These are phyloP conservation scores for Pulveroboletus sp. DNA, from an alignment of 768 basidiomycete species.

Conservation along the genomic window DNA sequence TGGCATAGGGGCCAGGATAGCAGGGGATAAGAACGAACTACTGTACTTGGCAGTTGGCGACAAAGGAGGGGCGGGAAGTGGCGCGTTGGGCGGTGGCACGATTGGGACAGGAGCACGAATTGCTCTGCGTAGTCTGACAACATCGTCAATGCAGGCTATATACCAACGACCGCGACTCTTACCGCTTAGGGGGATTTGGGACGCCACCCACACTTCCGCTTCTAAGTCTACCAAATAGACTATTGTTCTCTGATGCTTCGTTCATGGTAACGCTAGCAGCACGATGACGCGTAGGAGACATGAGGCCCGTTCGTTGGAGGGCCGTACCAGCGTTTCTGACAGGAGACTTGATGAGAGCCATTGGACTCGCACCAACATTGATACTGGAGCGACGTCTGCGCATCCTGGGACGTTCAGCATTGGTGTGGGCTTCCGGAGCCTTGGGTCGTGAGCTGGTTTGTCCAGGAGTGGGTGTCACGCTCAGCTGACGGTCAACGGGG, in stretches of 20 bases:
- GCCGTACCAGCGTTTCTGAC: conserved; percentile 49
- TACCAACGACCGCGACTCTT: conserved; percentile 14
- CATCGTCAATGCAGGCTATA: not conserved
- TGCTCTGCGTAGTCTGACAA: conserved; percentile 39
- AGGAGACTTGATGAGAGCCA: conserved; percentile 58
- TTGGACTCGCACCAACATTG: conserved; percentile 51
- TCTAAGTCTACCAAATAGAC: conserved; percentile 50
- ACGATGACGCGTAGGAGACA: conserved; percentile 40
- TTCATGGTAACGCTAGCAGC: conserved; percentile 43
- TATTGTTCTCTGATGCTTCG: conserved; percentile 36
- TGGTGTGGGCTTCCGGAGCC: conserved; percentile 15
- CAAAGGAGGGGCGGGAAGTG: conserved; percentile 27
- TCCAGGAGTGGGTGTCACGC: conserved; percentile 35
- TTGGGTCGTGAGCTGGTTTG: conserved; percentile 26
- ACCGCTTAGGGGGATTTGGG: conserved; percentile 30
- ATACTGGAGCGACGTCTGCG: conserved; percentile 65
- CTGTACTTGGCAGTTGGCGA: conserved; percentile 20
- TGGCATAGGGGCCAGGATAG: conserved; percentile 12
- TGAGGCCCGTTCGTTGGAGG: conserved; percentile 43
- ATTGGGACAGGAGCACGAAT: conserved; percentile 30
- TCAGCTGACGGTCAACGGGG: conserved; percentile 36
- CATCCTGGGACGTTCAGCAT: conserved; percentile 39
- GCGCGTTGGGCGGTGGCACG: conserved; percentile 27
- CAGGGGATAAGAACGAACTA: conserved; percentile 17
- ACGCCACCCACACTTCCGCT: conserved; percentile 50